Percentiles rank a stretch among this genome's conserved stretches.
Evolutionary conservation across 2,329 filamentous ascomycete species (phyloP).

Genomic region (Calonectria naviculata): DNA sequence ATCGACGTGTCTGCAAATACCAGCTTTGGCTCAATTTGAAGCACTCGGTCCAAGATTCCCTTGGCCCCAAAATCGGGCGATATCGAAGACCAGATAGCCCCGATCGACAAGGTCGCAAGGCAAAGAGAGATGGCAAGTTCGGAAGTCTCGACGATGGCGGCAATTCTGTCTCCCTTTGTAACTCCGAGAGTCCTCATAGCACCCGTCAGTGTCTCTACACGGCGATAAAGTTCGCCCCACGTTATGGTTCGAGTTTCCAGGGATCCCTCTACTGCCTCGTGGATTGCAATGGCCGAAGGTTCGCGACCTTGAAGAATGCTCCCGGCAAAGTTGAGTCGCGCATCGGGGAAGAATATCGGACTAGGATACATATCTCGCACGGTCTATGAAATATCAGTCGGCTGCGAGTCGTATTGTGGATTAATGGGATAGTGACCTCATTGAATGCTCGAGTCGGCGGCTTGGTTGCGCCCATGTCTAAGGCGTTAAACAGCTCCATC

Average conservation of each 20-base stretch:
- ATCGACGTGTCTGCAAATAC: neutral
- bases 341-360: neutral
- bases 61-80: slow-evolving; percentile 7
- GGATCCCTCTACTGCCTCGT: slow-evolving; percentile 5
- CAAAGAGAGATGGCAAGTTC: neutral
- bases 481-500: neutral
- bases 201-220: neutral
- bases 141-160: neutral
- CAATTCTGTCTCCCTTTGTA: neutral
- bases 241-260: neutral
- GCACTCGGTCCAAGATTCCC: slow-evolving; percentile 10
- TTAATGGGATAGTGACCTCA: neutral
- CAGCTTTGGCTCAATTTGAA: slow-evolving; percentile 7
- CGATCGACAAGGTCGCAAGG: slow-evolving; percentile 12
- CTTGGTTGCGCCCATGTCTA: neutral
- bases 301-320: neutral
- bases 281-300: neutral
- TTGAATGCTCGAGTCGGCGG: neutral
- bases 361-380: neutral
- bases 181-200: slow-evolving; percentile 6
- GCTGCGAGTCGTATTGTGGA: neutral
- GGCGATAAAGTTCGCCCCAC: neutral
- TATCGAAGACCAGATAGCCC: slow-evolving; percentile 9
- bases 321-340: slow-evolving; percentile 1
- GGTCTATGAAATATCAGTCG: neutral